Percentiles rank a stretch among this genome's conserved stretches.
These are phyloP conservation scores for Scedosporium aurantiacum DNA, from an alignment of 2,329 filamentous ascomycete genomes.

Conservation along the genomic window DNA sequence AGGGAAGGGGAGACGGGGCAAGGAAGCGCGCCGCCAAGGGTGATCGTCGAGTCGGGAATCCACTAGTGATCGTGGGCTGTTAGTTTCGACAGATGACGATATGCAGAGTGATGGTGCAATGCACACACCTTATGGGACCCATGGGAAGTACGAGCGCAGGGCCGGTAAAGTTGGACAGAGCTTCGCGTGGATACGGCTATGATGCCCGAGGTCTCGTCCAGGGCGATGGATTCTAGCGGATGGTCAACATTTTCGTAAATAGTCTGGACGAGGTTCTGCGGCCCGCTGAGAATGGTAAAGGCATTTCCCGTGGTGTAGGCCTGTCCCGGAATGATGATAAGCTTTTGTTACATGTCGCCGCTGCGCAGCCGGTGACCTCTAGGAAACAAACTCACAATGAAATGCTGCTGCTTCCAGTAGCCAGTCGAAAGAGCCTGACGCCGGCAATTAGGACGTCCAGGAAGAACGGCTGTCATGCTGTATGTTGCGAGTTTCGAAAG, in stretches of 20 bases:
- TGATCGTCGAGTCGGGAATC: slow-evolving; percentile 44
- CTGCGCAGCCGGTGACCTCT: no score
- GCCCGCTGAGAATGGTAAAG: slow-evolving; percentile 68
- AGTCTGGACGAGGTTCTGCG: slow-evolving; percentile 71
- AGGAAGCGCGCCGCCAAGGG: slow-evolving; percentile 33
- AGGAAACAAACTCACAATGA: slow-evolving; percentile 37
- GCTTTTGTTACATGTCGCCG: not conserved
- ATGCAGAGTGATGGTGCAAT: not conserved
- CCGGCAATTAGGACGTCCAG: slow-evolving; percentile 66
- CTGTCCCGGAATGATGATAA: slow-evolving; percentile 30
- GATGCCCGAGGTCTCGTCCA: slow-evolving; percentile 76
- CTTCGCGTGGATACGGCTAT: slow-evolving; percentile 63
- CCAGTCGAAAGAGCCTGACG: slow-evolving; percentile 67
- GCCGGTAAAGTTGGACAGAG: slow-evolving; percentile 66
- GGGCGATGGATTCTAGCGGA: slow-evolving; percentile 59
- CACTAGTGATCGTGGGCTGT: slow-evolving; percentile 33
- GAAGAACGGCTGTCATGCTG: slow-evolving; percentile 69
- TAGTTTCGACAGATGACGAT: not conserved
- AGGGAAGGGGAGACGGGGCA: slow-evolving; percentile 36
- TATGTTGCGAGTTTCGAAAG: not conserved
- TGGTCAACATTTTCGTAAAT: slow-evolving; percentile 74
- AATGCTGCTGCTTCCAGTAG: slow-evolving; percentile 59
- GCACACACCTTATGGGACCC: not conserved
- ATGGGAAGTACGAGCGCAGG: slow-evolving; percentile 32
- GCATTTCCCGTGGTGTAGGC: slow-evolving; percentile 84